These are phyloP conservation scores for Eremothecium gossypii DNA, from an alignment of 1,139 yeast species.

Conservation along the genomic window DNA sequence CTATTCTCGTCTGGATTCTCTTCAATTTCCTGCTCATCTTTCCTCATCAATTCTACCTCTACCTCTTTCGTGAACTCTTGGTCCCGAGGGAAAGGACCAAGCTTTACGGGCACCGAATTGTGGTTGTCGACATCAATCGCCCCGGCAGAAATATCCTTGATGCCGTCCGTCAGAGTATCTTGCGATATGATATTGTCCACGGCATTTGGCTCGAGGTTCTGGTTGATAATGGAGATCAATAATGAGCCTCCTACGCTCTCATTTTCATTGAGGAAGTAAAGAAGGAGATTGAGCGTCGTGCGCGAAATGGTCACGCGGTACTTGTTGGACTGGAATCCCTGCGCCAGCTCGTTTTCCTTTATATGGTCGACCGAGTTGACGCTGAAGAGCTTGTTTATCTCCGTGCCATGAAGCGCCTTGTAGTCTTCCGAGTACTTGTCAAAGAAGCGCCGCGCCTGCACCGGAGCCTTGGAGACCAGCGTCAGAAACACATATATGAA, in stretches of 20 bases:
- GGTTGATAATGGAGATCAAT: slow-evolving; percentile 75
- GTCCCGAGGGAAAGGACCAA: slow-evolving; percentile 80
- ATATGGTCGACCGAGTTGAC: slow-evolving; percentile 75
- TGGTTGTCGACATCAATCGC: slow-evolving; percentile 41
- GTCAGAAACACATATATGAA: slow-evolving; percentile 84
- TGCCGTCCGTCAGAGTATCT: slow-evolving; percentile 27
- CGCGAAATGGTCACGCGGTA: slow-evolving; percentile 71
- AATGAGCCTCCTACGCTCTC: slow-evolving; percentile 90
- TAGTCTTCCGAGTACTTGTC: slow-evolving; percentile 71
- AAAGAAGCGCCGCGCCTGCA: slow-evolving; percentile 64
- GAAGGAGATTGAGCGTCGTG: slow-evolving; percentile 72
- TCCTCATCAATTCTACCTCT: slow-evolving; percentile 69
- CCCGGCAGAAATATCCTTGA: slow-evolving; percentile 49
- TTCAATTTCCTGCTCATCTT: slow-evolving; percentile 46
- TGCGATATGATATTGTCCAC: slow-evolving; percentile 30
- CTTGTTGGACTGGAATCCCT: slow-evolving; percentile 61
- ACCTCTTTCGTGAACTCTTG: slow-evolving; percentile 78
- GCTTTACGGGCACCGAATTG: slow-evolving; percentile 62
- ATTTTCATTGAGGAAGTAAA: slow-evolving; percentile 83
- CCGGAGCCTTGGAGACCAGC: slow-evolving; percentile 53
- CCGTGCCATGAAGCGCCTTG: slow-evolving; percentile 65
- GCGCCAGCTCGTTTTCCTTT: slow-evolving; percentile 71
- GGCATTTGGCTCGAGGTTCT: slow-evolving; percentile 62
- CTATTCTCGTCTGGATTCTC: slow-evolving; percentile 23
- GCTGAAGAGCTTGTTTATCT: slow-evolving; percentile 60